A percentile compares a stretch with the other conserved stretches of the same genome.
Evolutionary conservation across 2,329 filamentous ascomycete species (phyloP).

Genomic region (Hyphodiscus sp.): DNA sequence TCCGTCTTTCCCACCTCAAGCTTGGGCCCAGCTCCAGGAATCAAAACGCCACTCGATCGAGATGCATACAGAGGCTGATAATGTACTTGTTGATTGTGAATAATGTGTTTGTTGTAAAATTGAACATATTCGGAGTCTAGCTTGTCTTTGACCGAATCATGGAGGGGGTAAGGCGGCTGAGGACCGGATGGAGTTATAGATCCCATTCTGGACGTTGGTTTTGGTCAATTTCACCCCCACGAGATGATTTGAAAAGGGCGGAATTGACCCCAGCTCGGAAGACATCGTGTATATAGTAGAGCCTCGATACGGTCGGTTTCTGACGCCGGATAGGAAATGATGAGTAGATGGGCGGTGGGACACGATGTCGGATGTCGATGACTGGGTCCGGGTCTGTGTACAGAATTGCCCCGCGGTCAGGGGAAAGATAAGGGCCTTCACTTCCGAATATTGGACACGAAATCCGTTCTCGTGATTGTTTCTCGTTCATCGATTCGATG

Average conservation of each 20-base stretch:
- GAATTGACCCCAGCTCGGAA: neutral
- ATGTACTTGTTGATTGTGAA: conserved; percentile 40
- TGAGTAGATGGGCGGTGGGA: neutral
- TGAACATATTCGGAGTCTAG: conserved; percentile 20
- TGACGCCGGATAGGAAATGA: too few relatives aligned
- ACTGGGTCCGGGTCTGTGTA: neutral
- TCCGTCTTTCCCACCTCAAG: conserved; percentile 34
- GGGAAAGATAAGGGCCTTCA: neutral
- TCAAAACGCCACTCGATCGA: conserved; percentile 43
- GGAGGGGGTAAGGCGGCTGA: conserved; percentile 26
- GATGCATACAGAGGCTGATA: conserved; percentile 46
- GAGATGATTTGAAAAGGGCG: neutral
- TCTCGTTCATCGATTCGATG: neutral
- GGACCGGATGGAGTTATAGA: conserved; percentile 10
- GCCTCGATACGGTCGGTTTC: neutral
- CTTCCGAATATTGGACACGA: too few relatives aligned
- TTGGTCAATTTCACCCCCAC: neutral
- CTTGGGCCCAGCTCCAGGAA: conserved; percentile 44
- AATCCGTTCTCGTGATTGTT: neutral
- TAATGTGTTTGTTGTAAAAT: conserved; percentile 25
- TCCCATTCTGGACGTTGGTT: conserved; percentile 9
- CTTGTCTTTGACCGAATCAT: conserved; percentile 17
- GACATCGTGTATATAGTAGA: neutral
- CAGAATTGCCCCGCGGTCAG: neutral
- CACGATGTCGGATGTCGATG: neutral